Evolutionary conservation across 192 early-diverging fungal species (phyloP), one percentile per base, ranked within the genome.

Genomic region (Podila clonocystis): DNA sequence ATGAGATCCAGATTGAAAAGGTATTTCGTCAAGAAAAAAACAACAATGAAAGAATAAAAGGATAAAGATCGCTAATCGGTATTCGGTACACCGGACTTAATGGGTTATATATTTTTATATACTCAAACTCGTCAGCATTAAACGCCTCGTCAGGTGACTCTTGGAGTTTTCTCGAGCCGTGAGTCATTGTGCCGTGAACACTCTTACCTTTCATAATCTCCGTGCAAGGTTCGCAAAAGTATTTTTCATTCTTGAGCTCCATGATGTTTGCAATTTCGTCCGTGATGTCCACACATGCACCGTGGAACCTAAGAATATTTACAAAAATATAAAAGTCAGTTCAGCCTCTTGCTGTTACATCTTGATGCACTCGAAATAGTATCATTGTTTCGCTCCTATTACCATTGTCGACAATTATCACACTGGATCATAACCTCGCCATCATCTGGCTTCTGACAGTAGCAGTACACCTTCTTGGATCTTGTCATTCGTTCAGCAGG

Each of bases 351-450:
- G 41, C 4, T 17, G 3, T 17, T 17, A 41, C 12, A 17, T 17
- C 13, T 45, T 45, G 4, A 17, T 12, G 41, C 41, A 1, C 41
- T 2, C 2, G 17, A 26, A 55, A 38, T 15, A 17, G 11, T 9
- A 30, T 12, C 22, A 31, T 57, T 13, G 34, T 83, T 68, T 45
- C 41, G 41, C 13, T 12, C 41, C 17, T 45, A 15, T 45, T 90
- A 94, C 93, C 93, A 94, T 78, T 94, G 91, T 57, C 86, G 73
- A 77, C 93, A 94, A 31, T 70, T 70, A 70, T 93, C 92, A 69
- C 93, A 94, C 50, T 89, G 87, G 59, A 94, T 89, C 93, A 94
- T 94, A n/a, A 90, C 89, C 50, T 88, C 85, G 29, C 92, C 92
- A 73, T 87, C 82, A 41, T 94, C 92, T 12, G 86, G 85, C 50